These are phyloP conservation scores for Exobasidium cylindrosporum DNA, from an alignment of 1,284 basidiomycete genomes.

Conservation along the genomic window DNA sequence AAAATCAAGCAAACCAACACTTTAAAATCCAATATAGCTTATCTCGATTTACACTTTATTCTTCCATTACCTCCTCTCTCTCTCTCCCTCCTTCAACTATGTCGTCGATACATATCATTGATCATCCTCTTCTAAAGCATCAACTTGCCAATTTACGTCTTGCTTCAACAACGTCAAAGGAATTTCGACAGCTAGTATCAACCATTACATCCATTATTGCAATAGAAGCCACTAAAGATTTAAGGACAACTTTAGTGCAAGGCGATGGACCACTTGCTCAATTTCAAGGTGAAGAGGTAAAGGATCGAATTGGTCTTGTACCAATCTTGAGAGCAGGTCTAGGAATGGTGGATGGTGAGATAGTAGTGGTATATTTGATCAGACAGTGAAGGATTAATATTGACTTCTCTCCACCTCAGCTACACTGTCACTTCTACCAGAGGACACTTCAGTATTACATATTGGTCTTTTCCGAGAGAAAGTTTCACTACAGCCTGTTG, in stretches of 20 bases:
- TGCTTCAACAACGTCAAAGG: conserved; percentile 39
- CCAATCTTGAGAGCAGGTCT: conserved; percentile 89
- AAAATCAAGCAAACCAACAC: not conserved
- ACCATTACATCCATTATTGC: conserved; percentile 37
- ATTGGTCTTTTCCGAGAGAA: conserved; percentile 88
- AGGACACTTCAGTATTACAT: conserved; percentile 76
- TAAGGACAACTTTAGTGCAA: conserved; percentile 29
- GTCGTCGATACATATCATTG: conserved; percentile 16
- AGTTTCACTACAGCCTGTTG: conserved; percentile 82
- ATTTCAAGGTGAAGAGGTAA: conserved; percentile 39
- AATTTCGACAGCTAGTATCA: conserved; percentile 33
- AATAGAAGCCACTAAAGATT: conserved; percentile 33
- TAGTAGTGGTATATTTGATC: not conserved
- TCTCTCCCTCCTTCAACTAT: not conserved
- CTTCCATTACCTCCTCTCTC: not conserved
- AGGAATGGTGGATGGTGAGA: conserved; percentile 74
- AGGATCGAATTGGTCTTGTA: conserved; percentile 72
- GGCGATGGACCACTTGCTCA: conserved; percentile 38
- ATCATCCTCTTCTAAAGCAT: conserved; percentile 42
- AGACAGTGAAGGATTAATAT: no score
- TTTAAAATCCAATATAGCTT: not conserved
- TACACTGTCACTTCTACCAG: conserved; percentile 66
- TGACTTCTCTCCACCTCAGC: no score
- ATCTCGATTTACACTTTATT: no score
- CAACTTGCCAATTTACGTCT: conserved; percentile 40